Conservation (phyloP, 345 rosid species). For the Corymbia maculata region DNA sequence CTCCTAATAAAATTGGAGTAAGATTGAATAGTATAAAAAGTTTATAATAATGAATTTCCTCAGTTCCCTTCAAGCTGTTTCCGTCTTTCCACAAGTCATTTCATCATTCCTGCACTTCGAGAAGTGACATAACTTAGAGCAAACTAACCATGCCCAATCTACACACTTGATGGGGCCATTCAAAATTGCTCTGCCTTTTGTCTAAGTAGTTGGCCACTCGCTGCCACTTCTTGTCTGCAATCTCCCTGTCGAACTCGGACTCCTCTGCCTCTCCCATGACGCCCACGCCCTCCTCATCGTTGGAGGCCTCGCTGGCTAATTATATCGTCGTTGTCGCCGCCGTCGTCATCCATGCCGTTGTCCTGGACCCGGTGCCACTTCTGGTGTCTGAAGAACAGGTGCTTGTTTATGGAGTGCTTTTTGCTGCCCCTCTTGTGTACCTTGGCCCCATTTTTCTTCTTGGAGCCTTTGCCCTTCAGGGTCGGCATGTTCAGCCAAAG, state of each 20-base stretch:
- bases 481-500: neutral
- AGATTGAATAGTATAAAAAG: no score
- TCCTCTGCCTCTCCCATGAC: conserved; percentile 15
- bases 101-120: neutral
- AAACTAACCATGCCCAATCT: neutral
- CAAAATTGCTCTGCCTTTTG: neutral
- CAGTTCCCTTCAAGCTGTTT: neutral
- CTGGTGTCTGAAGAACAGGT: conserved; percentile 6
- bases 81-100: neutral
- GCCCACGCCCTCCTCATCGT: neutral
- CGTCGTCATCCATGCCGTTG: neutral
- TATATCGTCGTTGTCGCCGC: neutral
- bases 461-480: neutral
- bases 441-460: neutral
- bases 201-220: conserved; percentile 25
- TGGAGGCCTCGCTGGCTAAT: neutral
- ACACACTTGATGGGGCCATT: neutral
- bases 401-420: conserved; percentile 1
- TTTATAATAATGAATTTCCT: neutral
- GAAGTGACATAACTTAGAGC: neutral
- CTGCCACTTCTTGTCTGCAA: conserved; percentile 65
- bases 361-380: conserved; percentile 3
- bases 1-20: no score
- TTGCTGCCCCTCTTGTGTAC: neutral
- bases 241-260: conserved; percentile 45